phyloP scores from a whole-genome alignment of 1,139 yeast species.

The Blastobotrys buckinghamii region DNA sequence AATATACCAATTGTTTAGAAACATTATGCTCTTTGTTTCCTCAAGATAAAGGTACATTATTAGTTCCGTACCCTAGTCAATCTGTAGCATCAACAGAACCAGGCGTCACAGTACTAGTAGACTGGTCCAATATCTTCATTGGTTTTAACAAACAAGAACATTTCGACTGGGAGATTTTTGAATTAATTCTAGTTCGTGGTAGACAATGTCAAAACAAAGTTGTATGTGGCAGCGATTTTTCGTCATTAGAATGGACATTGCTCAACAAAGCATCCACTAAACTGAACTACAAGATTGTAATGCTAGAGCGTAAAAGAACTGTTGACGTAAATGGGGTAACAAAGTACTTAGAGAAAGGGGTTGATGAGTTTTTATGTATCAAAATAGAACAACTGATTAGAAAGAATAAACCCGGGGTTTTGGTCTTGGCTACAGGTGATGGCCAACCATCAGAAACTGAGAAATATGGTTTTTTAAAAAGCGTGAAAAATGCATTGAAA shows the following conservation, averaged over 20 bases:
- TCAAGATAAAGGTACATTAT: constrained; percentile 18
- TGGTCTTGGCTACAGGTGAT: constrained; percentile 25
- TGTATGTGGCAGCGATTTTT: constrained; percentile 6
- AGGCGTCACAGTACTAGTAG: constrained; percentile 18
- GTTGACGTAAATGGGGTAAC: neutral
- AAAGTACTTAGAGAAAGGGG: constrained; percentile 19
- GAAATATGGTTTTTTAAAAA: constrained; percentile 17
- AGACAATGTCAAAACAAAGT: constrained; percentile 12
- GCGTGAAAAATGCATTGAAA: constrained; percentile 17
- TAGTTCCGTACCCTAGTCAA: constrained; percentile 17
- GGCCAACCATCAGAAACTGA: constrained; percentile 20
- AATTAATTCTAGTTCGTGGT: constrained; percentile 20
- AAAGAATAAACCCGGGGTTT: constrained; percentile 13
- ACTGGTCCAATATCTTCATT: constrained; percentile 24
- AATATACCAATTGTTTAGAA: neutral
- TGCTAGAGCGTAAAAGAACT: neutral
- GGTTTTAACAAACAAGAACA: constrained; percentile 12
- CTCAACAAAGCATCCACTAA: neutral
- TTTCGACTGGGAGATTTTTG: constrained; percentile 16
- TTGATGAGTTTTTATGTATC: constrained; percentile 20
- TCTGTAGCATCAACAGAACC: neutral
- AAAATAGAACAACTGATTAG: constrained; percentile 7
- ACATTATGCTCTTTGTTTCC: constrained; percentile 19
- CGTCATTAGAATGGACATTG: neutral
- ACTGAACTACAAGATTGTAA: constrained; percentile 1